Base-by-base conservation (phyloP, 2,329 filamentous ascomycete genomes). In the Ophiognomonia clavigignenti-juglandacearum region DNA sequence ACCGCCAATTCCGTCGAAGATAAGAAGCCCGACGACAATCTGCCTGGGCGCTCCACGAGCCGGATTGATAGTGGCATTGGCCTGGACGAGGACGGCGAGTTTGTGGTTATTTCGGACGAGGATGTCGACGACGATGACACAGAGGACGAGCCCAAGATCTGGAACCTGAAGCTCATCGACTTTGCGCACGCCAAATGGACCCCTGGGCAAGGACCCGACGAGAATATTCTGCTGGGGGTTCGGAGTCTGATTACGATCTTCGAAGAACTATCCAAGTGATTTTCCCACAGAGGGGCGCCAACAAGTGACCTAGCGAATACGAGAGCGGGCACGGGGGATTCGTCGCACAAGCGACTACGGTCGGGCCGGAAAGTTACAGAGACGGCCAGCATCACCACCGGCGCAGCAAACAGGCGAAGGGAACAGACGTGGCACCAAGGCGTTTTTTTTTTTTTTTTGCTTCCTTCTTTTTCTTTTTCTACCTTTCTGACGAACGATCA, bases 171-270 rank as follows among this genome's bases (percentile, higher is more conserved):
- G 61, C 75, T 98, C 53, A 98, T 98, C 57, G 93, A 98, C 64
- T 98, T 98, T 74, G 93, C 93, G 2, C 93, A 98, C 66, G 93
- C 93, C 10, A 70, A 74, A 41, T 97, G 86, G 83, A 85, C 82
- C 1, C 86, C 88, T 0, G 88, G 89, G 1, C 69, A 85, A 58
- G 92, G 92, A 0, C 85, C 86, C 0, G 93, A 98, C 63, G 85
- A 95, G 67, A 97, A 97, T 60, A 71, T 78, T 13, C 71, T 96
- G 26, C 71, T 71, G 29, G 91, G 91, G 0, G 80, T 96, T 52
- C 74, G 82, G 60, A 92, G 77, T 61, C 70, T 92, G 31, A 73
- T 78, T 43, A 73, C 74, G 50, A 83, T 96, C 24, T 83, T 97
- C 57, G 75, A 82, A 48, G 75, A 86, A 46, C 66, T 95, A 61